Evolutionary conservation across 2,329 filamentous ascomycete genomes (phyloP).

Genomic region (Lasiodiplodia hormozganensis): DNA sequence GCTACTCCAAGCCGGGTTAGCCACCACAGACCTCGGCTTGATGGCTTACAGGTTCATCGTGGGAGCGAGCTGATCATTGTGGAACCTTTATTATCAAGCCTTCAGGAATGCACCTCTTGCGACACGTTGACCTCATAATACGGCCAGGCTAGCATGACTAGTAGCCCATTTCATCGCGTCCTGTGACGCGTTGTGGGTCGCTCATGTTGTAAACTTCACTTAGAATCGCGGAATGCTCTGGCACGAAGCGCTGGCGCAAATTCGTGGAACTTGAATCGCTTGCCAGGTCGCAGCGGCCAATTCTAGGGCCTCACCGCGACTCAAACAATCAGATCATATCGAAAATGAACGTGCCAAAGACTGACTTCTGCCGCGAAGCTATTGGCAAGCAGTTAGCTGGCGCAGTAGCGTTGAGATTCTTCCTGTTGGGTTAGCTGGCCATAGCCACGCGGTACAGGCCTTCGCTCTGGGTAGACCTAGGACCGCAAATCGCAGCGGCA

Average conservation of each 20-base stretch:
- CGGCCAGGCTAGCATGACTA: neutral
- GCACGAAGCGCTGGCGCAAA: neutral
- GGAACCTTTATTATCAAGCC: neutral
- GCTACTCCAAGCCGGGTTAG: neutral
- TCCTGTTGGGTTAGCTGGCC: too few species aligned
- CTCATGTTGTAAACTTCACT: neutral
- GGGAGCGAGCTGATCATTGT: neutral
- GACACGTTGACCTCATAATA: neutral
- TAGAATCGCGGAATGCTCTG: neutral
- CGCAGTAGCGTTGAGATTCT: too few species aligned
- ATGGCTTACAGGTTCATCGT: neutral
- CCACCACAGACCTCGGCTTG: neutral
- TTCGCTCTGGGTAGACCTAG: too few species aligned
- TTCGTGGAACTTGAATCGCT: neutral
- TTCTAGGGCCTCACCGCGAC: neutral
- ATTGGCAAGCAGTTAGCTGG: too few species aligned
- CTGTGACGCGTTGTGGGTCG: neutral
- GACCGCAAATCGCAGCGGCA: too few species aligned
- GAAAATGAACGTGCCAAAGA: neutral
- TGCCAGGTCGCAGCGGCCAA: neutral
- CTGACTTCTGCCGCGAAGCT: too few species aligned
- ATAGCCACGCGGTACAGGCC: too few species aligned
- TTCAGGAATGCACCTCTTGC: neutral
- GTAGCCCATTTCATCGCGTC: neutral
- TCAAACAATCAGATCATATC: neutral